Evolutionary conservation across 73 alveolate species (phyloP).

Genomic region (Paramecium bursaria): DNA sequence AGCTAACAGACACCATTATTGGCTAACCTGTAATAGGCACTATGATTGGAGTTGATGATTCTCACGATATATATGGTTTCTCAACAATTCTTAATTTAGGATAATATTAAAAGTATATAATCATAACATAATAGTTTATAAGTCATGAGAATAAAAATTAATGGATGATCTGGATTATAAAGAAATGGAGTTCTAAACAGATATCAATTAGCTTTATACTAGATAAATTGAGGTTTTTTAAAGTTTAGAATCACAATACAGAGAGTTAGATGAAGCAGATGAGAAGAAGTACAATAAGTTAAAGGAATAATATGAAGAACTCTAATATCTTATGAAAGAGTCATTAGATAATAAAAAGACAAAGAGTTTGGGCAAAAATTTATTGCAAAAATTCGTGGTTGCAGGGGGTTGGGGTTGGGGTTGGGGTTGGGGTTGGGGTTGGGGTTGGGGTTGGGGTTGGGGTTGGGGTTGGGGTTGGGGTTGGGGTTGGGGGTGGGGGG

Average conservation of each 20-base stretch:
- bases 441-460: too few relatives aligned
- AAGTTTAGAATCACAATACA: slow-evolving; percentile 17
- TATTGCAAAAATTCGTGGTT: too few relatives aligned
- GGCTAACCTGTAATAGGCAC: slow-evolving; percentile 40
- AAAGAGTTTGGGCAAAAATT: too few relatives aligned
- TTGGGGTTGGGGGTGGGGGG: too few relatives aligned
- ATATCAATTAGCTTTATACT: slow-evolving; percentile 39
- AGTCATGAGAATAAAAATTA: slow-evolving; percentile 31
- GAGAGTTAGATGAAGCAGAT: slow-evolving; percentile 57
- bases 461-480: too few relatives aligned
- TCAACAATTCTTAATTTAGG: slow-evolving; percentile 36
- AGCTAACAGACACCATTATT: background rate
- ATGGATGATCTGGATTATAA: slow-evolving; percentile 29
- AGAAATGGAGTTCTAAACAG: slow-evolving; percentile 24
- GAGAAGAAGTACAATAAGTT: slow-evolving; percentile 38
- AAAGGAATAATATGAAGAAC: slow-evolving; percentile 34
- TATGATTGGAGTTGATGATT: slow-evolving; percentile 49
- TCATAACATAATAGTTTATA: too few relatives aligned
- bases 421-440: too few relatives aligned
- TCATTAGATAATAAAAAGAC: slow-evolving; percentile 39
- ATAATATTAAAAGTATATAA: too few relatives aligned
- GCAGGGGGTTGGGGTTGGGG: too few relatives aligned
- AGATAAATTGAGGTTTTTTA: slow-evolving; percentile 54
- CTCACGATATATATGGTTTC: slow-evolving; percentile 41
- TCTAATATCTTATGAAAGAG: slow-evolving; percentile 41